Base-by-base conservation (phyloP, 202 grass and related monocot genomes). In the Panicum virgatum region DNA sequence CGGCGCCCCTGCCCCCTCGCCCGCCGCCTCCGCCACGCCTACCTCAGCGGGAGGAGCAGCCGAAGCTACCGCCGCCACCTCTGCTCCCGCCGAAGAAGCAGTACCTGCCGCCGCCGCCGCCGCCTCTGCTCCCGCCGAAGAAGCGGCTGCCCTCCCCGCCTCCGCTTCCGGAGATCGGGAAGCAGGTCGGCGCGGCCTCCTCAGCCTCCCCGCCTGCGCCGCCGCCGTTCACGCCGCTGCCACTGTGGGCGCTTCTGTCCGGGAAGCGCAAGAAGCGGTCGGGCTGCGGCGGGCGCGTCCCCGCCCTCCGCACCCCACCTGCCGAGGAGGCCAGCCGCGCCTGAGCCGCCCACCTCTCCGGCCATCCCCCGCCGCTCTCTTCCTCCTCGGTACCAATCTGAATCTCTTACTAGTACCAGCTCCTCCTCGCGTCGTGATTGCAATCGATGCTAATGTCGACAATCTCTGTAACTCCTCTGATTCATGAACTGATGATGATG, bases 251-350 rank as follows among this genome's bases (percentile, higher is more conserved):
- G 11, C 74, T 84, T 1, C 18, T 88, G 18, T 38, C 40, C 18
- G 61, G 69, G 60, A 84, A 88, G 86, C 75, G 74, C 66, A 88
- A 83, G 80, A 83, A 83, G 80, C 75, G 69, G 47, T 83, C 86
- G 1, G 75, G 86, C 80, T 88, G 75, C 68, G 86, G 86, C 66
- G 80, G 67, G n/a, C 80, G 86, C 38, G 66, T 88, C 57, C 74
- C 65, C 39, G 80, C 80, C 46, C 74, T 72, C 46, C 67, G 53
- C n/a, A 72, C 73, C 59, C 48, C 66, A 6, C 9, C 76, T 48
- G 60, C 72, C 69, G 69, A 86, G 84, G 84, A 86, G 47, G 30
- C 77, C 50, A 56, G 64, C 43, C 40, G 53, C 65, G 74, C 82
- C 53, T 84, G 82, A 77, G 30, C 7, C 6, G 6, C 38, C 15